Conservation (phyloP, 768 basidiomycete species). For the Polyporus arcularius region DNA sequence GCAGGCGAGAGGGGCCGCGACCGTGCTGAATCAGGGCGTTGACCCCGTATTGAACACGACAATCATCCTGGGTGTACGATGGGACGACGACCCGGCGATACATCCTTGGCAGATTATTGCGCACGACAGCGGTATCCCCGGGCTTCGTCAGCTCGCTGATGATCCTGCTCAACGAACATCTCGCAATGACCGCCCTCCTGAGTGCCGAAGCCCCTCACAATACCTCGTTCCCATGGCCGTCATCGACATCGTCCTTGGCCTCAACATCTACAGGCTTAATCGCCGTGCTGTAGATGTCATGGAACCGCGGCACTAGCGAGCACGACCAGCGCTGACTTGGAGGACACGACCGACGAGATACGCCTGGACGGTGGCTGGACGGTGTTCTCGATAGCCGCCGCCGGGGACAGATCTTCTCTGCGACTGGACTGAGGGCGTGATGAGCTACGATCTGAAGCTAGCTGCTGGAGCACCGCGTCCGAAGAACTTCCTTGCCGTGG, state of each 20-base stretch:
- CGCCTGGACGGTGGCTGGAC: too few relatives aligned
- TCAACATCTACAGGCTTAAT: not conserved
- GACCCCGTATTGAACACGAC: constrained; percentile 31
- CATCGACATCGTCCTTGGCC: constrained; percentile 14
- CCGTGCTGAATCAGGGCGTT: constrained; percentile 37
- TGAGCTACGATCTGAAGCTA: too few relatives aligned
- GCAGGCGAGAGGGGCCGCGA: constrained; percentile 42
- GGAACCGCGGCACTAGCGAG: too few relatives aligned
- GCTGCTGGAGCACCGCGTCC: too few relatives aligned
- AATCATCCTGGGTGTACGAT: constrained; percentile 35
- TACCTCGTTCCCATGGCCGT: not conserved
- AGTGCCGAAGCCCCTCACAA: constrained; percentile 21
- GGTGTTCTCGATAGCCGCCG: too few relatives aligned
- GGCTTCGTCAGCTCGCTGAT: constrained; percentile 32
- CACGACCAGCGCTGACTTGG: too few relatives aligned
- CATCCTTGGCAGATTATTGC: constrained; percentile 31
- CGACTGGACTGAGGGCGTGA: too few relatives aligned
- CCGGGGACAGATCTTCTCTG: too few relatives aligned
- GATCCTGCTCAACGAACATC: constrained; percentile 37
- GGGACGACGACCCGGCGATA: constrained; percentile 34
- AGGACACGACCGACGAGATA: too few relatives aligned
- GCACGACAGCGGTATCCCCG: constrained; percentile 38
- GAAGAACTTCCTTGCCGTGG: too few relatives aligned
- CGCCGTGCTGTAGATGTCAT: too few relatives aligned
- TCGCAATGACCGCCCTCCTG: constrained; percentile 34